Evolutionary conservation across 495 filamentous ascomycete genomes (phyloP).

Genomic region (Parathielavia appendiculata): DNA sequence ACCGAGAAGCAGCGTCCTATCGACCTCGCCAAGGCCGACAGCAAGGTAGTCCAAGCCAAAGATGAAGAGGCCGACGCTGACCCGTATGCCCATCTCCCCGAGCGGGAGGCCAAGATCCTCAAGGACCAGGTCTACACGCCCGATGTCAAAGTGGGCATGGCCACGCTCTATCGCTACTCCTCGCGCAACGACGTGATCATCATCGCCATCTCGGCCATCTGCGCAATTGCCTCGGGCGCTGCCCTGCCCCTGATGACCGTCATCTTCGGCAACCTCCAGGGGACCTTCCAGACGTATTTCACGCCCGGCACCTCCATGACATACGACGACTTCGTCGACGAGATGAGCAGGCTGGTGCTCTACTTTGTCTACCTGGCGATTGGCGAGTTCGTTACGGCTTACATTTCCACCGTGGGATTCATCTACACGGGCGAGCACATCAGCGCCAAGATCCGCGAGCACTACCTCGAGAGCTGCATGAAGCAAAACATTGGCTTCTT

Average conservation of each 20-base stretch:
- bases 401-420: constrained; percentile 79
- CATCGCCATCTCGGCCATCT: constrained; percentile 58
- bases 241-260: constrained; percentile 85
- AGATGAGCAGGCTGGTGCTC: constrained; percentile 62
- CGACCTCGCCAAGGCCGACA: constrained; percentile 47
- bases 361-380: constrained; percentile 92
- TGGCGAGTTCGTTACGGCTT: constrained; percentile 75
- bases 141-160: constrained; percentile 57
- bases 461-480: constrained; percentile 77
- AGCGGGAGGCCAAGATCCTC: constrained; percentile 59
- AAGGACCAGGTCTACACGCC: constrained; percentile 67
- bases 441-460: constrained; percentile 75
- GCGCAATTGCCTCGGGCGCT: constrained; percentile 72
- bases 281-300: constrained; percentile 63
- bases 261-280: constrained; percentile 72
- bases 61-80: constrained; percentile 43
- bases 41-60: constrained; percentile 36
- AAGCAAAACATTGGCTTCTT: constrained; percentile 91
- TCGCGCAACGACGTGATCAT: constrained; percentile 69
- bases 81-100: constrained; percentile 51
- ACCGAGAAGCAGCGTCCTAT: not conserved
- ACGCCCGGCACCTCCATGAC: constrained; percentile 31
- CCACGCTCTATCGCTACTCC: constrained; percentile 73
- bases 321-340: constrained; percentile 51
- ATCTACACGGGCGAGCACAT: constrained; percentile 92